These are phyloP conservation scores for Pseudonectria foliicola DNA, from an alignment of 2,329 filamentous ascomycete genomes.

Conservation along the genomic window DNA sequence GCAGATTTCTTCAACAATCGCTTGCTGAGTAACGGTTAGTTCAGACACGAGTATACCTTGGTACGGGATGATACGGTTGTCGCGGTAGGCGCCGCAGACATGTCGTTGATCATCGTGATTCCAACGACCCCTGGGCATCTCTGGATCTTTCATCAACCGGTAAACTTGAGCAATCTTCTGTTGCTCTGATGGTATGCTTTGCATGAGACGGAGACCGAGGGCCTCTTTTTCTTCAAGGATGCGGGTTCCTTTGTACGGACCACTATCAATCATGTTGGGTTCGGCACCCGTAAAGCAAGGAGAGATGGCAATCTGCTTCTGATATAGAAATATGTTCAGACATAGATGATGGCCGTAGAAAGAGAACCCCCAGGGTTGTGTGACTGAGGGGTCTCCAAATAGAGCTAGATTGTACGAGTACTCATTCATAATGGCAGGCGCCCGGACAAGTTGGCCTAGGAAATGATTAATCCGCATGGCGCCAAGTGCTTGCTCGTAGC, in stretches of 20 bases:
- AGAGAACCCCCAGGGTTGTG: slow-evolving; percentile 61
- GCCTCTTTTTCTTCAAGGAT: slow-evolving; percentile 60
- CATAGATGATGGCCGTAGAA: slow-evolving; percentile 78
- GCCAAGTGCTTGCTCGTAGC: slow-evolving; percentile 60
- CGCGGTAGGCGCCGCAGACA: slow-evolving; percentile 68
- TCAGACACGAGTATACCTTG: slow-evolving; percentile 55
- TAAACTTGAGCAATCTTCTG: slow-evolving; percentile 50
- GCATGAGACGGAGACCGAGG: slow-evolving; percentile 63
- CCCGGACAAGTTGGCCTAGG: slow-evolving; percentile 59
- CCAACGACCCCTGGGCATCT: slow-evolving; percentile 64
- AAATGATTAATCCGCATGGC: slow-evolving; percentile 73
- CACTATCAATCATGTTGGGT: slow-evolving; percentile 65
- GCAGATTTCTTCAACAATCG: slow-evolving; percentile 50
- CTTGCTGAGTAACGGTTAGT: slow-evolving; percentile 42
- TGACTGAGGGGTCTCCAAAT: slow-evolving; percentile 55
- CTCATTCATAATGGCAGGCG: slow-evolving; percentile 61
- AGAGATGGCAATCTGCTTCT: slow-evolving; percentile 57
- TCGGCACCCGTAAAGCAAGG: slow-evolving; percentile 78
- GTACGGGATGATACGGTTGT: slow-evolving; percentile 70
- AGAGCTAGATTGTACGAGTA: slow-evolving; percentile 70
- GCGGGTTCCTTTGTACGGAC: slow-evolving; percentile 53
- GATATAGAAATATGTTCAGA: slow-evolving; percentile 61
- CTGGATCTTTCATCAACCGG: slow-evolving; percentile 52
- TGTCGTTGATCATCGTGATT: slow-evolving; percentile 77
- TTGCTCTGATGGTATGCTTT: slow-evolving; percentile 41